Conservation (phyloP, 1,139 yeast species). For the Hyphopichia buzzinii region DNA sequence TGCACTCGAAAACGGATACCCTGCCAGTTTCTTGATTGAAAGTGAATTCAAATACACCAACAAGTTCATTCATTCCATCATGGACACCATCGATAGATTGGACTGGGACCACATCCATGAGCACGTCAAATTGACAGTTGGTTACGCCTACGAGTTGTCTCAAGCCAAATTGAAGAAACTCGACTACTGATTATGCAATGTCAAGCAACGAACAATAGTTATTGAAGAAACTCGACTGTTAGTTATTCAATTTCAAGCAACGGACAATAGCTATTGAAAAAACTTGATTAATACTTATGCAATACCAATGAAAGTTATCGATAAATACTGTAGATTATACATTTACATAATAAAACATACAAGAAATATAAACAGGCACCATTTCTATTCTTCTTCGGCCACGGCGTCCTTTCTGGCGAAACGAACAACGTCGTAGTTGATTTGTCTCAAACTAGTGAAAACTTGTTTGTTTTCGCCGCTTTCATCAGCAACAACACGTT, state of each 20-base stretch:
- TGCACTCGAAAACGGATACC: slow-evolving; percentile 79
- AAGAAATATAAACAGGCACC: not conserved
- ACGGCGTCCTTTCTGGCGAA: slow-evolving; percentile 32
- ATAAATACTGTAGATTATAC: too few species aligned
- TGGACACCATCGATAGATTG: slow-evolving; percentile 80
- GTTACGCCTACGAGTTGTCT: slow-evolving; percentile 67
- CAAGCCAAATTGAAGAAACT: slow-evolving; percentile 1
- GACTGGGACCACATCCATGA: slow-evolving; percentile 75
- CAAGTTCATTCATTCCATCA: slow-evolving; percentile 70
- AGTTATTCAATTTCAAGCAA: too few species aligned
- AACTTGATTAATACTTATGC: not conserved
- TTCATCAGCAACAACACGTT: slow-evolving; percentile 34
- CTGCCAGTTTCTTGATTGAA: slow-evolving; percentile 80
- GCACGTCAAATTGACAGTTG: slow-evolving; percentile 73
- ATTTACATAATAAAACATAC: not conserved
- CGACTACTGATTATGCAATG: too few species aligned
- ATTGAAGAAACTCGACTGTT: too few species aligned
- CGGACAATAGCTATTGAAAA: slow-evolving; percentile 1
- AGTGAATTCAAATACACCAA: slow-evolving; percentile 61
- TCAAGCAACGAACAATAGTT: too few species aligned
- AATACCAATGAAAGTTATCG: not conserved
- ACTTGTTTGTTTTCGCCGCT: slow-evolving; percentile 30
- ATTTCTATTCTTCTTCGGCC: slow-evolving; percentile 7
- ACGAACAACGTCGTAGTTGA: slow-evolving; percentile 36
- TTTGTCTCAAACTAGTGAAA: slow-evolving; percentile 35